Percentiles rank a stretch among this genome's conserved stretches.
Evolutionary conservation across 257 asterid genomes (phyloP).

Genomic region (Solanum peruvianum): DNA sequence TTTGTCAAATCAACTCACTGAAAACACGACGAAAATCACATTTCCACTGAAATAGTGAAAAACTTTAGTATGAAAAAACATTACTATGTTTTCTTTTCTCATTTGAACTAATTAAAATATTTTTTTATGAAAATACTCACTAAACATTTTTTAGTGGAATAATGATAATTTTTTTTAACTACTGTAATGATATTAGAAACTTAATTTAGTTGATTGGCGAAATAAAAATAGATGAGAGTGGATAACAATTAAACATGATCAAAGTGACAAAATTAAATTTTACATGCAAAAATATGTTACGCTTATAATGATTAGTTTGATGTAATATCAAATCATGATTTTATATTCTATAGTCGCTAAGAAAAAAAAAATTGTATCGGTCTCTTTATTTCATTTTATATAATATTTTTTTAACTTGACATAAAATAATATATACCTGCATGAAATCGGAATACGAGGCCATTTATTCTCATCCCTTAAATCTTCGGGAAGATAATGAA

Average conservation of each 20-base stretch:
- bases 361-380: rapidly evolving
- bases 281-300: neutral
- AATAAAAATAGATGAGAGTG: neutral
- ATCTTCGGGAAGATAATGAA: conserved; percentile 37
- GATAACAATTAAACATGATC: neutral
- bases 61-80: too few relatives aligned
- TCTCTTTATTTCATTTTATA: too few relatives aligned
- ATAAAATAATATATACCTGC: neutral
- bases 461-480: conserved; percentile 58
- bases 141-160: neutral
- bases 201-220: too few relatives aligned
- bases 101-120: too few relatives aligned
- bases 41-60: too few relatives aligned
- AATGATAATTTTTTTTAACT: too few relatives aligned
- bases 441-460: conserved; percentile 49
- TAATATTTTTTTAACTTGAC: rapidly evolving
- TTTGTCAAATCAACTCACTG: rapidly evolving
- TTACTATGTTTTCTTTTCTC: neutral
- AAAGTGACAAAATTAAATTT: neutral
- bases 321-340: neutral
- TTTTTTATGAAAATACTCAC: too few relatives aligned
- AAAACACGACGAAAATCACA: too few relatives aligned
- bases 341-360: neutral
- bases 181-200: neutral
- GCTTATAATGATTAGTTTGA: neutral